Evolutionary conservation across 257 asterid species (phyloP).

Genomic region (Rubia yunnanensis): DNA sequence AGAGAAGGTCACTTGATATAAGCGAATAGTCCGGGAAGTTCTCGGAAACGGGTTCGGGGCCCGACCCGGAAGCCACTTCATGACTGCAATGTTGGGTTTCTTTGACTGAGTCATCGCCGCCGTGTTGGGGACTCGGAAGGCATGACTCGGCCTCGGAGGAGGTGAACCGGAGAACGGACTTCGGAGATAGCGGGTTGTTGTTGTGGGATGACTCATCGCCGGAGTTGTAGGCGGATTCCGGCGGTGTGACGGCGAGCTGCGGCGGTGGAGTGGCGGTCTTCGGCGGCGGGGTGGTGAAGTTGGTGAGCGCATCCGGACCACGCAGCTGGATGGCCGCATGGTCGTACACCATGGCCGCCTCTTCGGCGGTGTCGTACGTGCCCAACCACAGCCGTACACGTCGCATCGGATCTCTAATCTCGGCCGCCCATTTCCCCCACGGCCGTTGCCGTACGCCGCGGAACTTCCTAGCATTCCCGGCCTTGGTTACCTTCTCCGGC

Average conservation of each 20-base stretch:
- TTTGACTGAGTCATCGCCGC: constrained; percentile 14
- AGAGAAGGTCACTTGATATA: constrained; percentile 31
- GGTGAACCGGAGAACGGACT: constrained; percentile 17
- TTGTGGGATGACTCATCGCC: constrained; percentile 41
- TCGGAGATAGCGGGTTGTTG: constrained; percentile 10
- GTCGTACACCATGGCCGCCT: constrained; percentile 48
- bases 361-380: constrained; percentile 44
- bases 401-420: constrained; percentile 38
- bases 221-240: constrained; percentile 37
- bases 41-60: constrained; percentile 22
- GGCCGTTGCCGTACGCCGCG: constrained; percentile 46
- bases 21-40: constrained; percentile 30
- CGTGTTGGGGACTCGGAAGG: constrained; percentile 13
- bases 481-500: background rate
- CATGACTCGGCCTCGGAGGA: constrained; percentile 33
- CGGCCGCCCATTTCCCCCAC: constrained; percentile 49
- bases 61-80: background rate
- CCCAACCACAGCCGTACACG: constrained; percentile 46
- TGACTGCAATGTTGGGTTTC: constrained; percentile 12
- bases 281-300: constrained; percentile 28
- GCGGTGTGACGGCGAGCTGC: constrained; percentile 1
- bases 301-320: constrained; percentile 40
- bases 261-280: constrained; percentile 6
- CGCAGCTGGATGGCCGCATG: constrained; percentile 40
- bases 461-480: constrained; percentile 23